Evolutionary conservation across 768 basidiomycete species (phyloP), one percentile per base, ranked within the genome.

Genomic region (Boletus vermiculosoides): DNA sequence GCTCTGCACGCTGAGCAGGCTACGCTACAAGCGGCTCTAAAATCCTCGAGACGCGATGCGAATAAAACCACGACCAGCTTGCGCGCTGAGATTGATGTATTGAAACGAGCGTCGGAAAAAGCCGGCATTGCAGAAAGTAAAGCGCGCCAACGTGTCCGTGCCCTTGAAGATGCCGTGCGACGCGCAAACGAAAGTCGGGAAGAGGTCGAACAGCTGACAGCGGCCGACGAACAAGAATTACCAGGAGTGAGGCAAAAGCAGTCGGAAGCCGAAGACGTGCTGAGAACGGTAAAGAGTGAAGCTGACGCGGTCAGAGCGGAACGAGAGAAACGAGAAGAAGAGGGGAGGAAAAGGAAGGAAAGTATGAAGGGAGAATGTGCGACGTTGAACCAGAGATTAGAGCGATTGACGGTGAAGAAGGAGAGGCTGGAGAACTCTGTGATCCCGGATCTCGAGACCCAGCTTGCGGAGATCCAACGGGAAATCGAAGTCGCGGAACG

Each of bases 121-220:
- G 83, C 88, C 54, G 75, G 81, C 0, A 79, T 83, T 1, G 80
- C 83, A 2, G 95, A 98, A 68, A 78, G 83, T 23, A 83, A 93
- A n/a, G 85, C 87, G 11, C 84, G 85, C 44, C 94, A 96, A 69
- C 95, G 93, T 63, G 84, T 88, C 11, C 79, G 94, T 12, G 91
- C 94, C 1, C 74, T 96, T 39, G 93, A 95, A 68, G 93, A 96
- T 66, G 89, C 92, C 3, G 86, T 88, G 13, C 93, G 90, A 66
- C 85, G 91, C 52, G 85, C 90, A 11, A 84, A 82, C 60, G 80
- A 83, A 7, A 79, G 76, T 0, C 78, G 83, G 10, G 76, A 73
- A 22, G 74, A 80, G 15, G 62, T 83, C 53, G 70, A 85, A 69
- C 62, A 72, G 62, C 69, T 71, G 54, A 68, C 74, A 0, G 63